Evolutionary conservation across 192 early-diverging fungal species (phyloP).

Genomic region (Entomortierella parvispora): DNA sequence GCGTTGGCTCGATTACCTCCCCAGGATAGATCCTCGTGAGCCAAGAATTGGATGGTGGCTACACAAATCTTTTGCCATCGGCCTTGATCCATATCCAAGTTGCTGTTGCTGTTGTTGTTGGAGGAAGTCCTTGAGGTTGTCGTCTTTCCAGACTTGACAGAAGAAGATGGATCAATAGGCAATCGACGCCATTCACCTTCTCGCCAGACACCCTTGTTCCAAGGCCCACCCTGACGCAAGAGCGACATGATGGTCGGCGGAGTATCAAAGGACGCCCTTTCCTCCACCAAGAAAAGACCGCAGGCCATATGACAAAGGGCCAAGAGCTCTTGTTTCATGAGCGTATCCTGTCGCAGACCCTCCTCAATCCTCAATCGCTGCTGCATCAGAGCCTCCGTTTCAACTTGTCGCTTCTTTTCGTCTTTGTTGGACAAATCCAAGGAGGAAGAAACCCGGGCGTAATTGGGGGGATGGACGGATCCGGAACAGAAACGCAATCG

Average conservation of each 20-base stretch:
- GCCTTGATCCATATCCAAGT: constrained; percentile 24
- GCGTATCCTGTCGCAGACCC: constrained; percentile 26
- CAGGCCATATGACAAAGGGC: constrained; percentile 48
- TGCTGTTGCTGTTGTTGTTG: neutral
- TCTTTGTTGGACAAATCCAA: neutral
- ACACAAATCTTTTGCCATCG: constrained; percentile 40
- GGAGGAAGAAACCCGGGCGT: neutral
- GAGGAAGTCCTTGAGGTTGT: no score
- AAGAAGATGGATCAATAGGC: constrained; percentile 11
- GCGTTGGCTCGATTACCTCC: constrained; percentile 36
- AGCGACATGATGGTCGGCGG: constrained; percentile 43
- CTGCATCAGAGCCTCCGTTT: constrained; percentile 12
- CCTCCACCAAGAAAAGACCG: constrained; percentile 31
- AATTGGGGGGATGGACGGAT: neutral
- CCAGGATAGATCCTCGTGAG: constrained; percentile 39
- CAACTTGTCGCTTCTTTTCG: neutral
- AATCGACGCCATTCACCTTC: constrained; percentile 38
- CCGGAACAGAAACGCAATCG: constrained; percentile 34
- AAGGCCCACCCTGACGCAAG: constrained; percentile 26
- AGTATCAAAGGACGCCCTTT: neutral
- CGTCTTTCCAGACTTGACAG: no score
- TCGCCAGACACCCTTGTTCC: constrained; percentile 44
- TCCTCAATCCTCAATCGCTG: constrained; percentile 36
- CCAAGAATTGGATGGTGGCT: constrained; percentile 40
- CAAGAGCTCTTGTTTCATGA: constrained; percentile 30